Evolutionary conservation across 2,329 filamentous ascomycete genomes (phyloP), one percentile per base, ranked within the genome.

Genomic region (Xylariomycetidae sp.): DNA sequence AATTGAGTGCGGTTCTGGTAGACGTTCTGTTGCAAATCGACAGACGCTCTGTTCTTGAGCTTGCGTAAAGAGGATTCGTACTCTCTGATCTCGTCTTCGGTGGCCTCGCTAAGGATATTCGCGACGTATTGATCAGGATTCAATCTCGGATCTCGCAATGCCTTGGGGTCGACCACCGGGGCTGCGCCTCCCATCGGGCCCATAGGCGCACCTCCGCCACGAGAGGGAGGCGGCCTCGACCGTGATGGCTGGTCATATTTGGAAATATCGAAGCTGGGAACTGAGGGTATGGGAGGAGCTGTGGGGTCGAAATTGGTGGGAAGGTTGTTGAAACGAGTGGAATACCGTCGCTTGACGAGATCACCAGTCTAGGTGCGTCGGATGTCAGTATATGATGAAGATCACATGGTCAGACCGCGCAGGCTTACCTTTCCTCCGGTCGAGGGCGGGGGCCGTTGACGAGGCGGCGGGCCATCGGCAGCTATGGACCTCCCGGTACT

Each of bases 1-100:
- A 98, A 98, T 54, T 97, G 92, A 0, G 88, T 94, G 30, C 92
- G 81, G 61, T 98, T 98, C 60, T 96, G 89, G 62, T 94, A 90
- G 31, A 98, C 85, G 62, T 89, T 97, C 55, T 94, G 87, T 61
- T 97, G 90, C 15, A 98, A 70, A 49, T 97, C 89, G 30, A 80
- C 74, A 5, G 84, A 82, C 7, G 88, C 88, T 36, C 85, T 78
- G 45, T 75, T 74, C 61, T 90, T 90, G 36, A 92, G 70, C 49
- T 82, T 83, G 44, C 80, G 80, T 27, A 96, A 68, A 15, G 80
- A 80, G 31, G 76, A 70, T 56, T 94, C 85, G 57, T 85, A 96
- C 32, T 85, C 81, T 45, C 78, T 77, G 39, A 96, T 94, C 45
- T 95, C 87, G 42, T 86, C 80, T 50, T 94, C 89, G 4, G 85